Evolutionary conservation across 2,329 filamentous ascomycete species (phyloP), one percentile per base, ranked within the genome.

Genomic region (Ophiostoma tasmaniense): DNA sequence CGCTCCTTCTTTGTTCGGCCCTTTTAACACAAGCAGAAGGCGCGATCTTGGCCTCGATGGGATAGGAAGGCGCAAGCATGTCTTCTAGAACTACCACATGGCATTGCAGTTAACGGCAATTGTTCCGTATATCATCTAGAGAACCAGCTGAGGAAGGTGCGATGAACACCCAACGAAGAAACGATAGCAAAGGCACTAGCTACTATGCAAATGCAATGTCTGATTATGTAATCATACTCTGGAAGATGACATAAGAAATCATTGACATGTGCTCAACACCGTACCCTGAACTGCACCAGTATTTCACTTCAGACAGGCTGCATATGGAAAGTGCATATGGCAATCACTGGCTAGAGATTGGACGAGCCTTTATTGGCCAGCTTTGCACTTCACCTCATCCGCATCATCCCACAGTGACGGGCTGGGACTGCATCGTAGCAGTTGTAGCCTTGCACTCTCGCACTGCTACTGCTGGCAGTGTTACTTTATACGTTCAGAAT

Each of bases 61-160:
- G 50, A 55, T 33, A 11, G 64, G 68, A 52, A 66, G 52, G 64
- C 64, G 68, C 64, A 52, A 69, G 64, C 42, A 45, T 45, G 17
- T 61, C 28, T 61, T 30, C 25, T 14, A 10, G 22, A 14, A 59
- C 5, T 11, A 50, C 39, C 22, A 64, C 35, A 25, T 20, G 28
- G 61, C 55, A 17, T 5, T 25, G 30, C 4, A 5, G 13, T 25
- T 30, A 30, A 61, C 25, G 30, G 25, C 11, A 28, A 22, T 28
- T 59, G 22, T 7, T 13, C 42, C 42, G 20, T 17, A 11, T 17
- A 42, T 17, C 1, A n/a, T 20, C 7, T 7, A n/a, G 42, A 45
- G 20, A 17, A 45, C 42, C 17, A 45, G 7, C 35, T 37, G 35
- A 37, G 37, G 37, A 39, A 7, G 42, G 17, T 45, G 42, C 42